Evolutionary conservation across 2,329 filamentous ascomycete genomes (phyloP), one percentile per base, ranked within the genome.

Genomic region (Cytospora piceae): DNA sequence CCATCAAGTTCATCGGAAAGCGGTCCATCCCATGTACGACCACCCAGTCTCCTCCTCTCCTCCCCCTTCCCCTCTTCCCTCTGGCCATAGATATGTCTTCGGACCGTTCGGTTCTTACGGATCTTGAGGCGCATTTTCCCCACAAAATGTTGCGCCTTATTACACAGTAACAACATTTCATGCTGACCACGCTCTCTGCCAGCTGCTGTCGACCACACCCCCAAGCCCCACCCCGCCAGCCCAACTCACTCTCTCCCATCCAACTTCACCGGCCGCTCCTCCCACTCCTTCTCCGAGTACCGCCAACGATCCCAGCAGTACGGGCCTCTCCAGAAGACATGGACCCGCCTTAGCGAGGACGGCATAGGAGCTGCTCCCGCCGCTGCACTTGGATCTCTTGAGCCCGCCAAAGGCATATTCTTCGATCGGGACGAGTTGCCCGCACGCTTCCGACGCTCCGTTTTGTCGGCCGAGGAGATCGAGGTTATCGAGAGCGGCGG

Each of bases 401-500:
- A 85, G 71, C 85, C 94, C 46, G 84, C 85, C 67, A 79, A 87
- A 73, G 94, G 94, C 71, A 82, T 92, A 77, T 93, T 85, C 78
- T 97, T 97, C 76, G 95, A 98, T 78, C 88, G 93, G 72, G 91
- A 87, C 72, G 91, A 99, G 80, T 88, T 99, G 29, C 94, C 95
- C 22, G 77, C 83, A 69, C 87, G 94, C 73, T 99, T 97, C 86
- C 87, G 89, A 74, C 86, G 93, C 70, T 81, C 86, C 58, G 85
- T 87, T 15, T 91, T 94, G 80, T 89, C 86, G 46, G 79, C 89
- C 72, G 88, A 89, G 53, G 95, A 99, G 85, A 99, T 99, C 67
- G 95, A 98, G 78, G 94, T 93, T 27, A 86, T 99, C 74, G 93
- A 97, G 86, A 95, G 92, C 64, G 95, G 94, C 63, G 95, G 95